Conservation (phyloP, 2,329 filamentous ascomycete species). For the Torrubiella hemipterigena region DNA sequence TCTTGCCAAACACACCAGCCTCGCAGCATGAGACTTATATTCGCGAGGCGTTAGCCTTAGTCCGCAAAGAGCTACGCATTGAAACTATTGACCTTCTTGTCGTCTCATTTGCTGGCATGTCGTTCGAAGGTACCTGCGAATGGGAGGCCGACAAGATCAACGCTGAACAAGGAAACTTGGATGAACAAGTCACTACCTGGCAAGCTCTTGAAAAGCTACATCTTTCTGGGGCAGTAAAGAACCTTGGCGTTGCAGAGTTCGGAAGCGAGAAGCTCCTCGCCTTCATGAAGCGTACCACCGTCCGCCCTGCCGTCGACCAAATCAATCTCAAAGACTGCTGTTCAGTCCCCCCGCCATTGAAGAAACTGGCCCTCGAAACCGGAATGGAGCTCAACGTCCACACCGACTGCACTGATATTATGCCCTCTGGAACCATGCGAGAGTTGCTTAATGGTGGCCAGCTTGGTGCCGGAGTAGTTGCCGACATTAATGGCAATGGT, state of each 20-base stretch:
- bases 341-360: conserved; percentile 80
- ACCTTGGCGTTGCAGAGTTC: conserved; percentile 83
- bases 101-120: conserved; percentile 83
- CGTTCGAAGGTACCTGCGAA: conserved; percentile 87
- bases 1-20: conserved; percentile 59
- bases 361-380: conserved; percentile 70
- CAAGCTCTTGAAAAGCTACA: conserved; percentile 64
- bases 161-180: conserved; percentile 49
- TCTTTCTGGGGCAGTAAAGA: conserved; percentile 55
- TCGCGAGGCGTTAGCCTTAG: conserved; percentile 65
- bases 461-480: conserved; percentile 64
- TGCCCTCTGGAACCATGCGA: conserved; percentile 73
- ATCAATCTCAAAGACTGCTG: conserved; percentile 96
- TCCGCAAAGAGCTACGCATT: conserved; percentile 68
- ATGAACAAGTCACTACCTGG: conserved; percentile 58
- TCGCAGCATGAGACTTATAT: conserved; percentile 58
- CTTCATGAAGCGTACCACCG: conserved; percentile 58
- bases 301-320: conserved; percentile 79
- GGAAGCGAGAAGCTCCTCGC: conserved; percentile 70
- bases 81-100: conserved; percentile 76
- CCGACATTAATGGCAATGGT: conserved; percentile 37
- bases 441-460: conserved; percentile 67
- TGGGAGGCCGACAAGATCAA: conserved; percentile 57
- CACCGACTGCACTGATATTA: conserved; percentile 83
- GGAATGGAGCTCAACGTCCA: conserved; percentile 85